Evolutionary conservation across 2,329 filamentous ascomycete species (phyloP).

Genomic region (Claviceps paspali): DNA sequence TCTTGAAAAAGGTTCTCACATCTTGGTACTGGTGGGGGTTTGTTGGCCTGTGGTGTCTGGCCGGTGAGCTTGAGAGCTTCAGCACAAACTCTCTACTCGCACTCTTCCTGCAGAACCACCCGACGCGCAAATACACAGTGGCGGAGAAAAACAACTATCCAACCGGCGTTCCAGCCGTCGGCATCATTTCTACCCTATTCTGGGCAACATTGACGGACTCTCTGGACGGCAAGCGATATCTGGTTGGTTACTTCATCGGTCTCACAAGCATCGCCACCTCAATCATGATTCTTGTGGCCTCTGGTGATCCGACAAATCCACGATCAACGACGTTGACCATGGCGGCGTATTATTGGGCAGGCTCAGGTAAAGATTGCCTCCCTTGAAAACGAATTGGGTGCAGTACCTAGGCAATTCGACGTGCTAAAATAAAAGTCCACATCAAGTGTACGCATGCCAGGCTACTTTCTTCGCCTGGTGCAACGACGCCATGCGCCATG

Average conservation of each 20-base stretch:
- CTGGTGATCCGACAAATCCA: slow-evolving; percentile 21
- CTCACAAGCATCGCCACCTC: slow-evolving; percentile 48
- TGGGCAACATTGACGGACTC: slow-evolving; percentile 56
- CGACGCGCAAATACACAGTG: slow-evolving; percentile 26
- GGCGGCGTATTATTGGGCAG: slow-evolving; percentile 55
- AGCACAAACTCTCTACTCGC: slow-evolving; percentile 44
- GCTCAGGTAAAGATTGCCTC: slow-evolving; percentile 19
- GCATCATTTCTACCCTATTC: slow-evolving; percentile 47
- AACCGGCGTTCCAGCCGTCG: slow-evolving; percentile 38
- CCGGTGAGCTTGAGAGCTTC: slow-evolving; percentile 57
- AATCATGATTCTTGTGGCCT: slow-evolving; percentile 43
- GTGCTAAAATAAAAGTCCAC: not conserved
- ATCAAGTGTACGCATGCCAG: slow-evolving; percentile 51
- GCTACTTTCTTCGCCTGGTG: slow-evolving; percentile 65
- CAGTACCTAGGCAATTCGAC: no score
- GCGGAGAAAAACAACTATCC: slow-evolving; percentile 41
- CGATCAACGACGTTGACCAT: slow-evolving; percentile 39
- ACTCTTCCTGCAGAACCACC: slow-evolving; percentile 34
- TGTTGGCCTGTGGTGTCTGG: slow-evolving; percentile 51
- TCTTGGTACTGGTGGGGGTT: slow-evolving; percentile 55
- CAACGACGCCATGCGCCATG: slow-evolving; percentile 51
- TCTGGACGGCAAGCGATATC: slow-evolving; percentile 44
- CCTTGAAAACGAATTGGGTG: no score
- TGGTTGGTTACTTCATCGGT: slow-evolving; percentile 52
- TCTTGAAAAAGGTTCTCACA: slow-evolving; percentile 38